phyloP scores from a whole-genome alignment of 768 basidiomycete genomes.

The Lactarius quietus region DNA sequence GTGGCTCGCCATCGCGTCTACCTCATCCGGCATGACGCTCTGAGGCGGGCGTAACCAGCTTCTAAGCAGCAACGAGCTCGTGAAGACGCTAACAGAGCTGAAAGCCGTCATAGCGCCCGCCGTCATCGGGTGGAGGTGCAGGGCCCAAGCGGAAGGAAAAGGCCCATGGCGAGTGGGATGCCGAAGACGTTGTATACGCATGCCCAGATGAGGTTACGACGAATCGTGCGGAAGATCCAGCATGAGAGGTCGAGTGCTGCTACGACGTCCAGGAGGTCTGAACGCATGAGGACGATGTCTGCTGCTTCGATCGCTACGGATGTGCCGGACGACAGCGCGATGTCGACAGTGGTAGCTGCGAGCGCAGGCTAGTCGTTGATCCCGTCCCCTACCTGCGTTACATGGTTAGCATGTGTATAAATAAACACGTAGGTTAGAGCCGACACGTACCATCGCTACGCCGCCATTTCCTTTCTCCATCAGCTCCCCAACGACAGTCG shows the following conservation, averaged over 20 bases:
- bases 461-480: slow-evolving; percentile 72
- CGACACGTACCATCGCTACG: slow-evolving; percentile 83
- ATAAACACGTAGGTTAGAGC: not conserved
- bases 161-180: slow-evolving; percentile 96
- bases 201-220: slow-evolving; percentile 93
- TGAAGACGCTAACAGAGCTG: slow-evolving; percentile 93
- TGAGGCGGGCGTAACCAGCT: slow-evolving; percentile 74
- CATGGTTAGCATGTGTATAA: not conserved
- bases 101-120: slow-evolving; percentile 99
- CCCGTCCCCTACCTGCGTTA: slow-evolving; percentile 86
- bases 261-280: slow-evolving; percentile 95
- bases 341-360: slow-evolving; percentile 93
- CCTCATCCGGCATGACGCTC: slow-evolving; percentile 66
- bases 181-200: slow-evolving; percentile 91
- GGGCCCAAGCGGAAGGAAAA: slow-evolving; percentile 87
- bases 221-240: slow-evolving; percentile 85
- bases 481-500: slow-evolving; percentile 74
- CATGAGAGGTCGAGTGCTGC: slow-evolving; percentile 91
- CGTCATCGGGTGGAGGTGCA: slow-evolving; percentile 97
- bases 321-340: slow-evolving; percentile 93
- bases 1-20: slow-evolving; percentile 21
- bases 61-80: slow-evolving; percentile 79
- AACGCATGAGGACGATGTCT: slow-evolving; percentile 96
- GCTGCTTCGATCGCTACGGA: slow-evolving; percentile 98
- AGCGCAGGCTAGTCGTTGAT: slow-evolving; percentile 99